Percentiles rank a stretch among this genome's conserved stretches.
Evolutionary conservation across 495 filamentous ascomycete genomes (phyloP).

Genomic region (Trichodelitschia bisporula): DNA sequence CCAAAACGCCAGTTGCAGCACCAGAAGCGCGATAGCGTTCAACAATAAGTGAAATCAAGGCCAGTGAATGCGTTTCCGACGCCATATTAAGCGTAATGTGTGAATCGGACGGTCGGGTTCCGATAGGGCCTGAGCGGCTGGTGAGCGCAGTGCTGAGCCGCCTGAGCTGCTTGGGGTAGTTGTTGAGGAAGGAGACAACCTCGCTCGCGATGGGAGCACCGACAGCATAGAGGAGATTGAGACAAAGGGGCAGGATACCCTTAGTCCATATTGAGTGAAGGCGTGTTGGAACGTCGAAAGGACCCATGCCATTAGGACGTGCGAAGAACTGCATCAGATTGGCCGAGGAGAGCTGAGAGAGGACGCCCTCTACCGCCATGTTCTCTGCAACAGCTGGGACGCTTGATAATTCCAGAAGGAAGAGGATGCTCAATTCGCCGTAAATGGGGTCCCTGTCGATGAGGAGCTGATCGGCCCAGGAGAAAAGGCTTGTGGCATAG

Average conservation of each 20-base stretch:
- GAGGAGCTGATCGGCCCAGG: constrained; percentile 50
- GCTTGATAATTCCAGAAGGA: constrained; percentile 67
- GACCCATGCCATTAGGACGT: constrained; percentile 39
- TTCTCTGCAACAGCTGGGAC: constrained; percentile 69
- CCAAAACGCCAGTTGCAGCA: constrained; percentile 28
- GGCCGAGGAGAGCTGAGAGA: constrained; percentile 53
- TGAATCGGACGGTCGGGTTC: not conserved
- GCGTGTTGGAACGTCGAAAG: constrained; percentile 34
- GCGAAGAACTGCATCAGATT: constrained; percentile 46
- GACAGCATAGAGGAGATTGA: constrained; percentile 69
- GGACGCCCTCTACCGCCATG: constrained; percentile 60
- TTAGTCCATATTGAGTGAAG: constrained; percentile 71
- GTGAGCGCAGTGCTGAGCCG: constrained; percentile 35
- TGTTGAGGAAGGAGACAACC: constrained; percentile 62
- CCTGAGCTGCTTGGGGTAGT: constrained; percentile 48
- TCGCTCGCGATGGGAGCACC: constrained; percentile 54
- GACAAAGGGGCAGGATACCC: constrained; percentile 66
- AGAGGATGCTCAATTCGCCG: constrained; percentile 65
- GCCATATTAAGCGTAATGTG: constrained; percentile 44
- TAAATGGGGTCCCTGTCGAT: constrained; percentile 67
- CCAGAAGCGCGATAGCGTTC: constrained; percentile 32
- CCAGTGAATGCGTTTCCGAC: constrained; percentile 51
- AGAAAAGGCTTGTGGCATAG: constrained; percentile 67
- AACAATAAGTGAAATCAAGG: constrained; percentile 44
- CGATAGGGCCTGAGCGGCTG: constrained; percentile 16